Evolutionary conservation across 2,329 filamentous ascomycete genomes (phyloP).

Genomic region (Colletotrichum salicis): DNA sequence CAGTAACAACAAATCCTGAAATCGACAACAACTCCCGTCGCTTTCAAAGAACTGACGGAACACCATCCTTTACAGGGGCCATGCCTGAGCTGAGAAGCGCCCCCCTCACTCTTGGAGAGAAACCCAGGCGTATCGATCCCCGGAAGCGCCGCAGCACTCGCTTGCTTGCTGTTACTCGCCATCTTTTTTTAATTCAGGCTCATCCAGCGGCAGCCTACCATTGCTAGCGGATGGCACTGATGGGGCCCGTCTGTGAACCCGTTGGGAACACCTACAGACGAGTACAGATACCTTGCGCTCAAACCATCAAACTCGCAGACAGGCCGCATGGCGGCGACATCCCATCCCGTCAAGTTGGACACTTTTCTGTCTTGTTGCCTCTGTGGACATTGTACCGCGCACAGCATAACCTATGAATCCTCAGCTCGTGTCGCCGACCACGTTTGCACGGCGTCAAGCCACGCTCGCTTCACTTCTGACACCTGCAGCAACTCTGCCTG

Average conservation of each 20-base stretch:
- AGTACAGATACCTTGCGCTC: not conserved
- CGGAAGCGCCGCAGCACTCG: constrained; percentile 6
- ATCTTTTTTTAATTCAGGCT: not conserved
- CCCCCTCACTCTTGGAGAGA: not conserved
- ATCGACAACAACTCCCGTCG: not conserved
- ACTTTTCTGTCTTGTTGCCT: not conserved
- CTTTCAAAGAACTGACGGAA: not conserved
- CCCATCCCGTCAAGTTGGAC: not conserved
- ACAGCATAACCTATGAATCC: not conserved
- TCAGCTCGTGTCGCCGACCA: constrained; percentile 10
- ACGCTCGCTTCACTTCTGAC: constrained; percentile 29
- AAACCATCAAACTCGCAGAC: not conserved
- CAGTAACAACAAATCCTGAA: too few species aligned
- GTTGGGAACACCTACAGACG: not conserved
- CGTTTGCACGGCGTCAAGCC: constrained; percentile 18
- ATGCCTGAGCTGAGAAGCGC: constrained; percentile 6
- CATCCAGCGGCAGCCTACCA: not conserved
- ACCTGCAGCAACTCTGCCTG: constrained; percentile 18
- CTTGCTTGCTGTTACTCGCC: not conserved
- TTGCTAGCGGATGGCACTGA: constrained; percentile 4
- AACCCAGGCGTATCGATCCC: not conserved
- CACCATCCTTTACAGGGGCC: not conserved
- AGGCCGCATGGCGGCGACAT: not conserved
- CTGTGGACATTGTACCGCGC: not conserved
- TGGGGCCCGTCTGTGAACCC: not conserved